Evolutionary conservation across 371 early-diverging fungal species (phyloP).

Genomic region (Haplosporangium sp.): DNA sequence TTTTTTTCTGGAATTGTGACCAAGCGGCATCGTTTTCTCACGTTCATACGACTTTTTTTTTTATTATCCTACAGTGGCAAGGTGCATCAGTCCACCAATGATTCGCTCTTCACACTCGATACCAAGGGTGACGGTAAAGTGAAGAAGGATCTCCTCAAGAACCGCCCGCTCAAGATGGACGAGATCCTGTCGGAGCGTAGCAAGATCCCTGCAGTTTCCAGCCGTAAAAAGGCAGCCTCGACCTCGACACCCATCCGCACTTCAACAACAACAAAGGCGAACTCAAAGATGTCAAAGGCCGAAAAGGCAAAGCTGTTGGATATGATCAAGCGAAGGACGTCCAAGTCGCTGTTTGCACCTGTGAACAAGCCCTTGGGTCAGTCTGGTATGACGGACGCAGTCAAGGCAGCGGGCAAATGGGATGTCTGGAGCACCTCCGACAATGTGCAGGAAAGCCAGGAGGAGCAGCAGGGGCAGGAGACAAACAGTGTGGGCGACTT

Average conservation of each 20-base stretch:
- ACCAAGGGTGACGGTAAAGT: conserved; percentile 71
- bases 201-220: conserved; percentile 63
- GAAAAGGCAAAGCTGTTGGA: conserved; percentile 39
- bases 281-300: conserved; percentile 46
- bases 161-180: conserved; percentile 77
- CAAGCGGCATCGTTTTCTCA: conserved; percentile 7
- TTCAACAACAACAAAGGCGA: conserved; percentile 16
- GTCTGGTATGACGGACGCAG: conserved; percentile 44
- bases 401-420: conserved; percentile 57
- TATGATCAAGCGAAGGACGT: conserved; percentile 41
- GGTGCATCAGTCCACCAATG: conserved; percentile 63
- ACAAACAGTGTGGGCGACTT: conserved; percentile 24
- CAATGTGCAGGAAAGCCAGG: conserved; percentile 21
- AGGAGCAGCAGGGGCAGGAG: conserved; percentile 46
- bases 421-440: conserved; percentile 65
- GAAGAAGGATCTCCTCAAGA: conserved; percentile 55
- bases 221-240: conserved; percentile 28
- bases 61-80: conserved; percentile 58
- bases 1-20: too few species aligned
- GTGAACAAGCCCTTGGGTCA: conserved; percentile 26
- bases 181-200: conserved; percentile 80
- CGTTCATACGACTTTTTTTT: conserved; percentile 3
- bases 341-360: conserved; percentile 31
- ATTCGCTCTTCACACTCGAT: conserved; percentile 82
- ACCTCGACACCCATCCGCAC: conserved; percentile 16